These are phyloP conservation scores for Kwoniella botswanensis DNA, from an alignment of 768 basidiomycete genomes.

Conservation along the genomic window DNA sequence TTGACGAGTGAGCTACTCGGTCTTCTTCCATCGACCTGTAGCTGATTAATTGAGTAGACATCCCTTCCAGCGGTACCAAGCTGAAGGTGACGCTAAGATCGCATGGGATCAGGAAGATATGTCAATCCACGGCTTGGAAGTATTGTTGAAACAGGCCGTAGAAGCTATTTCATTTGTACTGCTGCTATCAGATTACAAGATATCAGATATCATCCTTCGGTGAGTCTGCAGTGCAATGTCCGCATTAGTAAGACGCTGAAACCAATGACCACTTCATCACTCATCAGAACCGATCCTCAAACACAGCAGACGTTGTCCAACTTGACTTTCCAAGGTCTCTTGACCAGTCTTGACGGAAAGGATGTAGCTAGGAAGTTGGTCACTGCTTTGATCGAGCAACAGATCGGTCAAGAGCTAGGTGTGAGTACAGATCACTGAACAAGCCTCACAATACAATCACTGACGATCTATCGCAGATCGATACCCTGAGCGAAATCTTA, in stretches of 20 bases:
- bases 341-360: constrained; percentile 82
- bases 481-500: constrained; percentile 91
- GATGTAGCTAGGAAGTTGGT: constrained; percentile 87
- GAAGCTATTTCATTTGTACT: constrained; percentile 94
- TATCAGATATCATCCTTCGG: constrained; percentile 82
- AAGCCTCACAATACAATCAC: background rate
- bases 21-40: background rate
- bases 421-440: constrained; percentile 62
- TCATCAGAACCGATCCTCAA: constrained; percentile 18
- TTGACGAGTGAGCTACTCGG: constrained; percentile 39
- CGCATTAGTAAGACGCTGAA: too few species aligned
- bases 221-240: constrained; percentile 59
- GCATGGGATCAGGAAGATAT: constrained; percentile 57
- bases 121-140: constrained; percentile 49
- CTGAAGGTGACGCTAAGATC: constrained; percentile 47
- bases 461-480: constrained; percentile 67
- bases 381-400: constrained; percentile 95
- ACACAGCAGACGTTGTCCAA: constrained; percentile 69
- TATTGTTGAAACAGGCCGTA: constrained; percentile 79
- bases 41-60: constrained; percentile 22
- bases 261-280: too few species aligned
- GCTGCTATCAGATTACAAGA: constrained; percentile 85
- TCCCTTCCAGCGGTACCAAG: constrained; percentile 44
- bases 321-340: constrained; percentile 83
- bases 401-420: constrained; percentile 94